phyloP scores from a whole-genome alignment of 2,329 filamentous ascomycete species.

The Pestalotiopsis fici region DNA sequence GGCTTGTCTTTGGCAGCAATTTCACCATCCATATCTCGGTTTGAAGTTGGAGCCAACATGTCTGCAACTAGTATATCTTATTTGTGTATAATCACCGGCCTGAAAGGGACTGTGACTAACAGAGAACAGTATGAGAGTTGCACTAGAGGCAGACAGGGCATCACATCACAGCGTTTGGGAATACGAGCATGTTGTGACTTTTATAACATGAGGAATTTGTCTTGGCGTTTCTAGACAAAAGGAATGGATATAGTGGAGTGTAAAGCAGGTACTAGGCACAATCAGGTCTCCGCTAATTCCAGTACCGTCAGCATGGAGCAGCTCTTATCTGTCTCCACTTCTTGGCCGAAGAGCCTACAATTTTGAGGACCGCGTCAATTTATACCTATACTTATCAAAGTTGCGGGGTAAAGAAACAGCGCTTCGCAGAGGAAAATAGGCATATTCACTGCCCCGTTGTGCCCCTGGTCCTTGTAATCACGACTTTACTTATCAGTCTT shows the following conservation, averaged over 20 bases:
- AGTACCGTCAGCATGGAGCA: neutral
- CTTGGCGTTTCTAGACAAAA: neutral
- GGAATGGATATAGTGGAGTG: neutral
- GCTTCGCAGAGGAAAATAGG: neutral
- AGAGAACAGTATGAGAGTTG: no score
- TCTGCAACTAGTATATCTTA: neutral
- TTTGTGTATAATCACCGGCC: neutral
- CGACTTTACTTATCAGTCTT: neutral
- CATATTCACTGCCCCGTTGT: neutral
- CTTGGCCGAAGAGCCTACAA: no score
- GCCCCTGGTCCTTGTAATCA: neutral
- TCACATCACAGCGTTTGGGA: neutral
- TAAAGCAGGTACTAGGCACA: no score
- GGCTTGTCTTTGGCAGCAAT: neutral
- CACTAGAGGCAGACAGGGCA: neutral
- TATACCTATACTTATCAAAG: neutral
- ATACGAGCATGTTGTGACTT: neutral
- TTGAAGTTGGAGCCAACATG: neutral
- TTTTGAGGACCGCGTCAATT: neutral
- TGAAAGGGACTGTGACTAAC: neutral
- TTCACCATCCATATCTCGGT: neutral
- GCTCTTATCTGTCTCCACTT: neutral
- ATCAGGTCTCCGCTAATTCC: neutral
- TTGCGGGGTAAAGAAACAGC: neutral
- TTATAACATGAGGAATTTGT: neutral